Conservation (phyloP, 371 early-diverging fungal genomes). For the Saksenaea oblongispora region DNA sequence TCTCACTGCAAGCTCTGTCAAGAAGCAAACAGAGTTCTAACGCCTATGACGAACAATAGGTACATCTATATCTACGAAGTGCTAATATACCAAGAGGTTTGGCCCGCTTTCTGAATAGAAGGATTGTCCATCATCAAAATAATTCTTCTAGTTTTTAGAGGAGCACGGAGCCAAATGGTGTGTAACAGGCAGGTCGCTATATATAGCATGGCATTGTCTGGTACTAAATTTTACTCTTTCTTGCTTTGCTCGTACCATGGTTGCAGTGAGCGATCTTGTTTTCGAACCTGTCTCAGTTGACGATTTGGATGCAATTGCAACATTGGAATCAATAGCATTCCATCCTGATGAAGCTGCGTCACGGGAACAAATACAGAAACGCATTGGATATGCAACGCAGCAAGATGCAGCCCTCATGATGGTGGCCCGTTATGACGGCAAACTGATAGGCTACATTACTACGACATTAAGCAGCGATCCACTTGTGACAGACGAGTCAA, state of each 20-base stretch:
- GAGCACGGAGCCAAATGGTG: too few species aligned
- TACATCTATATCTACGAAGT: too few species aligned
- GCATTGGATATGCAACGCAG: conserved; percentile 47
- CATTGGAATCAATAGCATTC: conserved; percentile 50
- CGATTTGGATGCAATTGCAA: conserved; percentile 33
- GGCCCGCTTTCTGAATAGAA: too few species aligned
- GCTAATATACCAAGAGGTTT: too few species aligned
- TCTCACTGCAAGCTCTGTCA: too few species aligned
- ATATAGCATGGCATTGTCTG: background rate
- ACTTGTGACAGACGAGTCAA: conserved; percentile 65
- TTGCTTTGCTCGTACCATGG: background rate
- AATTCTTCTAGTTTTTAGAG: too few species aligned
- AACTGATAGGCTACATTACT: conserved; percentile 62
- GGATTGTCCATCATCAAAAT: too few species aligned
- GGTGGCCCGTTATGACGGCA: conserved; percentile 36
- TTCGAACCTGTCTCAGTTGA: conserved; percentile 22
- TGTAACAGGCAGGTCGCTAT: too few species aligned
- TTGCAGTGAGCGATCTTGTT: background rate
- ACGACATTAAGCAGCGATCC: conserved; percentile 49
- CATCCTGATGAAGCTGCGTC: conserved; percentile 70
- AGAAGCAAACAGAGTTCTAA: too few species aligned
- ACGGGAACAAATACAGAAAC: conserved; percentile 50
- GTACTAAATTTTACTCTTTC: background rate
- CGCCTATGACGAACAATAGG: too few species aligned
- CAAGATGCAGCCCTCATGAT: conserved; percentile 57